Conservation (phyloP, 257 asterid species). For the Datura wrightii region DNA sequence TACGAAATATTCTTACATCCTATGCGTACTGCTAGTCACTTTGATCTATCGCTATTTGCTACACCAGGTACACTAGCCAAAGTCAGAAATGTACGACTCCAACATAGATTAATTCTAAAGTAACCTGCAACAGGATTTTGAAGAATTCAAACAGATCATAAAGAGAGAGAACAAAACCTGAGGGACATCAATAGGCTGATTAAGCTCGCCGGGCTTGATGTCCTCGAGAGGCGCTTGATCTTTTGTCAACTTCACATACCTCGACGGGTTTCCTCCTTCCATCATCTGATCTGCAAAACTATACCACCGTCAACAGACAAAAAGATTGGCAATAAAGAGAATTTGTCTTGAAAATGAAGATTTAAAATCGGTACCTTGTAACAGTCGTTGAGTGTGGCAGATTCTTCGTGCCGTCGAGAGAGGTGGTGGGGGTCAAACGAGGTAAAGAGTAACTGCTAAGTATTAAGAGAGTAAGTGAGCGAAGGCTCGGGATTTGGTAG, state of each 20-base stretch:
- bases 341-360: neutral
- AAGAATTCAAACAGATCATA: neutral
- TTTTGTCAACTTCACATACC: conserved; percentile 85
- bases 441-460: conserved; percentile 26
- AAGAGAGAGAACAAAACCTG: conserved; percentile 47
- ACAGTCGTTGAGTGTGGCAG: neutral
- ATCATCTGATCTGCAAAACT: conserved; percentile 55
- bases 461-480: neutral
- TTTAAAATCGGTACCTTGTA: conserved; percentile 16
- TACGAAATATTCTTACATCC: neutral
- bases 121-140: neutral
- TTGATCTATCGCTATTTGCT: neutral
- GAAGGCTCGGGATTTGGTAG: neutral
- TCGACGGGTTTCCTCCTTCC: conserved; percentile 78
- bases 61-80: neutral
- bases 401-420: neutral
- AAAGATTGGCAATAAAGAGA: neutral
- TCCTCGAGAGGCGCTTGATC: conserved; percentile 86
- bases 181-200: conserved; percentile 95
- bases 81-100: neutral
- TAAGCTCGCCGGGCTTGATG: conserved; percentile 93
- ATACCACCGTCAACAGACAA: conserved; percentile 24
- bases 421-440: neutral
- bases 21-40: neutral
- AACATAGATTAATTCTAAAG: neutral